phyloP scores from a whole-genome alignment of 225 moss, liverwort and hornwort genomes.

The Physcomitrellopsis africana region DNA sequence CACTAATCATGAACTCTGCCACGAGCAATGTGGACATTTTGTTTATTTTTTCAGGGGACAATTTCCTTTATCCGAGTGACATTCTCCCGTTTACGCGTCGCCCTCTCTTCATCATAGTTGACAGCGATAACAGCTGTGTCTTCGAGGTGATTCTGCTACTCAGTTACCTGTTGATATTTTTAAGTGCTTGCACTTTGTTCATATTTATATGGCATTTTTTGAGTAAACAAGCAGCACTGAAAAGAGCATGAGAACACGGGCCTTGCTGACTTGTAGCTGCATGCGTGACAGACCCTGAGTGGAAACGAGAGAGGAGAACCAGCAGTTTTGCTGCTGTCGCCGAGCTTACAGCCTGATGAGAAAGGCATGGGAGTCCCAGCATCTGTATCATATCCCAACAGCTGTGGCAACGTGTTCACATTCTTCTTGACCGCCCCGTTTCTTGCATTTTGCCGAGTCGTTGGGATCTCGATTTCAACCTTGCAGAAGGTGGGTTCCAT shows the following conservation, averaged over 20 bases:
- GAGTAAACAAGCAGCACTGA: too few relatives aligned
- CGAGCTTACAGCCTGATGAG: conserved; percentile 76
- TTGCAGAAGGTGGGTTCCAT: conserved; percentile 60
- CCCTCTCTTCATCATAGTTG: conserved; percentile 85
- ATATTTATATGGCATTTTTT: not conserved
- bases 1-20: too few relatives aligned
- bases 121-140: conserved; percentile 88
- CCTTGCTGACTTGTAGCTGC: conserved; percentile 29
- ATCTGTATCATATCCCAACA: conserved; percentile 60
- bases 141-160: conserved; percentile 69
- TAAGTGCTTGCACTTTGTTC: conserved; percentile 10
- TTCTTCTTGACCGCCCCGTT: conserved; percentile 89
- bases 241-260: too few relatives aligned
- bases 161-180: not conserved
- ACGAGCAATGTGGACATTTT: conserved; percentile 15
- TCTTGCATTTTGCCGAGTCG: conserved; percentile 84
- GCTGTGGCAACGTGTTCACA: conserved; percentile 89
- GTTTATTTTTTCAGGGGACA: conserved; percentile 52
- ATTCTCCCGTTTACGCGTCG: conserved; percentile 92
- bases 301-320: conserved; percentile 92
- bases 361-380: conserved; percentile 60
- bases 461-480: conserved; percentile 61
- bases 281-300: conserved; percentile 66
- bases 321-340: conserved; percentile 79
- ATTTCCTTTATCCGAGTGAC: conserved; percentile 88